Conservation (phyloP, 768 basidiomycete genomes). For the Mycena latifolia region DNA sequence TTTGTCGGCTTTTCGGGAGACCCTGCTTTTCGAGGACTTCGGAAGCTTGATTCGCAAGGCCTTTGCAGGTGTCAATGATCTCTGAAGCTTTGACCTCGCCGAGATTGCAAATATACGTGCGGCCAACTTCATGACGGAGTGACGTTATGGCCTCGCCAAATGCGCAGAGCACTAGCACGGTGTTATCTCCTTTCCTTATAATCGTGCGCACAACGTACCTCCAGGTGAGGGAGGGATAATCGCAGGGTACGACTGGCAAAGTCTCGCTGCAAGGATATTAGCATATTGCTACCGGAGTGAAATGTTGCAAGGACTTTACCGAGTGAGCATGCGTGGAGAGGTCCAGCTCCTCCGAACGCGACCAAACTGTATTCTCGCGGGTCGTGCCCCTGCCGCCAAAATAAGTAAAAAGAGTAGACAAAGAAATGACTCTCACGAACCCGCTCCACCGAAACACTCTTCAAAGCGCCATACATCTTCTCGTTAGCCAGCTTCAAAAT, state of each 20-base stretch:
- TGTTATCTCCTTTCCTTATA: background rate
- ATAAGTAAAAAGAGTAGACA: background rate
- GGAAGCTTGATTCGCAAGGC: constrained; percentile 36
- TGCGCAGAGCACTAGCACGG: constrained; percentile 42
- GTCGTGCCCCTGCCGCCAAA: constrained; percentile 41
- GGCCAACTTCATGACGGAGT: constrained; percentile 42
- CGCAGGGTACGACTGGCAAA: constrained; percentile 41
- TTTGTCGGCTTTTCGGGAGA: constrained; percentile 27
- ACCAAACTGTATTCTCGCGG: constrained; percentile 44
- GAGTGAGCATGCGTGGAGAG: constrained; percentile 43
- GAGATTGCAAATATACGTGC: constrained; percentile 40
- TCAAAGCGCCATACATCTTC: constrained; percentile 46
- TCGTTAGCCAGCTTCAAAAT: constrained; percentile 44
- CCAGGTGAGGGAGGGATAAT: constrained; percentile 47
- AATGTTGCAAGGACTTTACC: constrained; percentile 22
- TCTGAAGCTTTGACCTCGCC: constrained; percentile 36
- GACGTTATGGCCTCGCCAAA: constrained; percentile 45
- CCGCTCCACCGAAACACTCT: constrained; percentile 44
- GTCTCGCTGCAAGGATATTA: constrained; percentile 17
- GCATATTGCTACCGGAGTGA: background rate
- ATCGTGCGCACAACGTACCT: constrained; percentile 34
- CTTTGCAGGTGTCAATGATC: constrained; percentile 31
- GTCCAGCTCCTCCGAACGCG: constrained; percentile 46
- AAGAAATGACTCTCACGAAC: background rate
- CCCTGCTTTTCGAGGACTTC: constrained; percentile 40